phyloP scores from a whole-genome alignment of 139 green algal genomes.

The Ulvella scutata region DNA sequence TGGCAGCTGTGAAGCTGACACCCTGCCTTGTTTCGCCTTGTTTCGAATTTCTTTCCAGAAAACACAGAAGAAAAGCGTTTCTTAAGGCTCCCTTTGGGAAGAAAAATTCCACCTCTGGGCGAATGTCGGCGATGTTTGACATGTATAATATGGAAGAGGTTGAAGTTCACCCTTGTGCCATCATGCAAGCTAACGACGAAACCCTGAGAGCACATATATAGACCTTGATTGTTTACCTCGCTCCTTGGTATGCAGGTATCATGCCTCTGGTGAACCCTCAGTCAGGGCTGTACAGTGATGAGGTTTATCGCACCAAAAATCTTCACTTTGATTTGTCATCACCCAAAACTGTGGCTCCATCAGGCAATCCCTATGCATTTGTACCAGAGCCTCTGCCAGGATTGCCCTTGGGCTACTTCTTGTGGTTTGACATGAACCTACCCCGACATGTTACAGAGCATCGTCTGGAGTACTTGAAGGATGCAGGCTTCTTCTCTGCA shows the following conservation, averaged over 20 bases:
- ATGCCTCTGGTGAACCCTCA: background rate
- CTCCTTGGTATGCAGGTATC: background rate
- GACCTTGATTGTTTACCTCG: background rate
- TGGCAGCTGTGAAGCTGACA: no score
- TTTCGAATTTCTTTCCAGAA: no score
- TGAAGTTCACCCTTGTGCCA: no score
- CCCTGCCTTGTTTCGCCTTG: no score
- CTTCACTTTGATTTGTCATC: background rate
- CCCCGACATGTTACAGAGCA: background rate
- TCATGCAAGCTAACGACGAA: no score
- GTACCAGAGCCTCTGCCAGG: background rate
- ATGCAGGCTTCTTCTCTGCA: background rate
- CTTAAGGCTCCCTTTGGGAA: no score
- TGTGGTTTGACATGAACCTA: conserved; percentile 1
- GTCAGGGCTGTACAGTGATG: background rate
- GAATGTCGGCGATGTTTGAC: no score
- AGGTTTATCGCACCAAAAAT: background rate
- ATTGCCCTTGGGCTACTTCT: background rate
- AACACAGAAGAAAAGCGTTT: no score
- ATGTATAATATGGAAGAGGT: no score
- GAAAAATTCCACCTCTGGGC: no score
- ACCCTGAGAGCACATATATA: no score
- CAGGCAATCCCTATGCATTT: background rate
- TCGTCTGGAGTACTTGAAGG: background rate
- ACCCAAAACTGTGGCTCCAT: background rate